phyloP scores from a whole-genome alignment of 768 basidiomycete genomes.

The Clitopilus hobsonii region DNA sequence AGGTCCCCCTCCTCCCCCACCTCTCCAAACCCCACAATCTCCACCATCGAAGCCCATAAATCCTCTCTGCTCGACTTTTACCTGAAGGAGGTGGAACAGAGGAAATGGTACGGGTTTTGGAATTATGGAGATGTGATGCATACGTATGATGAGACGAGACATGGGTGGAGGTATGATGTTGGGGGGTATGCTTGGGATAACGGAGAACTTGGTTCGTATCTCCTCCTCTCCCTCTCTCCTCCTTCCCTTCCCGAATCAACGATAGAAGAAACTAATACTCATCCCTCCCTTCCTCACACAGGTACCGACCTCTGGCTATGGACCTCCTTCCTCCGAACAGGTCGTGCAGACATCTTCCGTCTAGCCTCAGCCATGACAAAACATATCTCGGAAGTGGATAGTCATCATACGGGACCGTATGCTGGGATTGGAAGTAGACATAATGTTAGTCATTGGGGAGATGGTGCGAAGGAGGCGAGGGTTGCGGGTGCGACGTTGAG shows the following conservation, averaged over 20 bases:
- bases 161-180: conserved; percentile 34
- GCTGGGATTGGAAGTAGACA: conserved; percentile 31
- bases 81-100: conserved; percentile 28
- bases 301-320: conserved; percentile 33
- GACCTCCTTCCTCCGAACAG: conserved; percentile 35
- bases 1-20: conserved; percentile 25
- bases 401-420: conserved; percentile 31
- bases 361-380: conserved; percentile 32
- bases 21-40: conserved; percentile 23
- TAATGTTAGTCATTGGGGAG: conserved; percentile 35
- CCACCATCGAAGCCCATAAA: conserved; percentile 28
- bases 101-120: conserved; percentile 35
- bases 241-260: neutral
- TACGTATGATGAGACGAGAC: conserved; percentile 34
- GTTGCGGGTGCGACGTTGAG: conserved; percentile 29
- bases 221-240: neutral
- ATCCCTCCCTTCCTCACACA: conserved; percentile 2
- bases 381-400: conserved; percentile 32
- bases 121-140: conserved; percentile 35
- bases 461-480: conserved; percentile 34
- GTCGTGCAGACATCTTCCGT: conserved; percentile 28
- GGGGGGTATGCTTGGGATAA: conserved; percentile 35
- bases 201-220: conserved; percentile 25
- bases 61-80: conserved; percentile 33
- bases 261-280: neutral